Evolutionary conservation across 2,329 filamentous ascomycete species (phyloP).

Genomic region (Biscogniauxia sp.): DNA sequence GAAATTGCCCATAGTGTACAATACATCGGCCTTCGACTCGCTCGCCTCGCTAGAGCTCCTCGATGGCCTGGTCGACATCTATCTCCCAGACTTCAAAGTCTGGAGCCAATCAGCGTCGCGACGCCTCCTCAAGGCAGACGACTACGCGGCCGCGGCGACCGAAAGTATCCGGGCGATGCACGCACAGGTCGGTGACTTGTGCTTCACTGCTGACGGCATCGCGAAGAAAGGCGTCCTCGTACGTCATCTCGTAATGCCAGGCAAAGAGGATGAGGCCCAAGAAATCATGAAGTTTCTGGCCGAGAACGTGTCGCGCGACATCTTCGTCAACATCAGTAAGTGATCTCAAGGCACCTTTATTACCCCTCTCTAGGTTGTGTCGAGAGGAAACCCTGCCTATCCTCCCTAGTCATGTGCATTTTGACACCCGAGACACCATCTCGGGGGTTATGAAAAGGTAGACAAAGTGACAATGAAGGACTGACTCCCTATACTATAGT

Average conservation of each 20-base stretch:
- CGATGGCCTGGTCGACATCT: constrained; percentile 80
- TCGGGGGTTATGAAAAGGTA: too few relatives aligned
- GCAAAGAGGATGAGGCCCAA: constrained; percentile 68
- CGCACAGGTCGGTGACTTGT: constrained; percentile 75
- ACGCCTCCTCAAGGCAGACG: constrained; percentile 72
- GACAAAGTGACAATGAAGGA: too few relatives aligned
- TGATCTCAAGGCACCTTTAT: too few relatives aligned
- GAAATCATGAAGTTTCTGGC: constrained; percentile 77
- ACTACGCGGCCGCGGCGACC: constrained; percentile 69
- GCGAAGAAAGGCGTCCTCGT: constrained; percentile 75
- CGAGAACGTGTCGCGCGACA: constrained; percentile 67
- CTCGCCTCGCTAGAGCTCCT: constrained; percentile 68
- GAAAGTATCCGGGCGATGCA: constrained; percentile 82
- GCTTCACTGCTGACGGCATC: constrained; percentile 77
- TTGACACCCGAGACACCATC: too few relatives aligned
- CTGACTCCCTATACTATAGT: constrained; percentile 32
- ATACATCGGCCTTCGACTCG: constrained; percentile 79
- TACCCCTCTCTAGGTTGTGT: too few relatives aligned
- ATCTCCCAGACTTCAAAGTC: constrained; percentile 85
- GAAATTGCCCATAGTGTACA: constrained; percentile 75
- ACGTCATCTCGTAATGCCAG: constrained; percentile 82
- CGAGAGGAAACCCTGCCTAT: too few relatives aligned
- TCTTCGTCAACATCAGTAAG: constrained; percentile 71
- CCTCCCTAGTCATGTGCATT: too few relatives aligned
- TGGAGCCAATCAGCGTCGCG: constrained; percentile 67